A percentile compares a stretch with the other conserved stretches of the same genome.
phyloP scores from a whole-genome alignment of 1,139 yeast genomes.

The Debaryomyces sp. region DNA sequence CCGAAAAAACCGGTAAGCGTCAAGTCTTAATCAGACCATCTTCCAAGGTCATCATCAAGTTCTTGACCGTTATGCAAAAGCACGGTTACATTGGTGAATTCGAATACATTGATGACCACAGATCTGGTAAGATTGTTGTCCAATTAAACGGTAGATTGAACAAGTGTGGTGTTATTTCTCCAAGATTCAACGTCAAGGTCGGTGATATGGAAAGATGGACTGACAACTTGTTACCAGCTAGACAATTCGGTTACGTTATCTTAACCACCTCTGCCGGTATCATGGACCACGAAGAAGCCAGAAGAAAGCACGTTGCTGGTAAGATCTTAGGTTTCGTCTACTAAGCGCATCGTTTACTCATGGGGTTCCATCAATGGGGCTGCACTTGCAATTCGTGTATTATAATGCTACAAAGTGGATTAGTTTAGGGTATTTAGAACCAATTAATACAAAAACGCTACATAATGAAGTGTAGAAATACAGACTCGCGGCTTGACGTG shows the following conservation, averaged over 20 bases:
- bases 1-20: conserved; percentile 99
- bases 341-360: conserved; percentile 37
- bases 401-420: conserved; percentile 7
- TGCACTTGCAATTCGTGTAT: conserved; percentile 1
- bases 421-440: conserved; percentile 3
- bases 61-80: conserved; percentile 96
- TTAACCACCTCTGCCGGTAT: conserved; percentile 99
- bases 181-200: conserved; percentile 95
- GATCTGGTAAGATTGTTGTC: conserved; percentile 97
- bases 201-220: conserved; percentile 97
- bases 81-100: conserved; percentile 99
- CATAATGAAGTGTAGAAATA: background rate
- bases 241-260: conserved; percentile 97
- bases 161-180: conserved; percentile 98
- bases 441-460: conserved; percentile 7
- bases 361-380: background rate
- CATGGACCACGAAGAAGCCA: conserved; percentile 99
- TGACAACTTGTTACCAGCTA: conserved; percentile 94
- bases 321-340: conserved; percentile 96
- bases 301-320: conserved; percentile 99
- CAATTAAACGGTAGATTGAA: conserved; percentile 97
- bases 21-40: conserved; percentile 99
- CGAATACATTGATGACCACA: conserved; percentile 98
- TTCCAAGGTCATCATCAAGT: conserved; percentile 96
- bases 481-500: background rate